Evolutionary conservation across 2,329 filamentous ascomycete species (phyloP).

Genomic region (Diaporthe amygdali): DNA sequence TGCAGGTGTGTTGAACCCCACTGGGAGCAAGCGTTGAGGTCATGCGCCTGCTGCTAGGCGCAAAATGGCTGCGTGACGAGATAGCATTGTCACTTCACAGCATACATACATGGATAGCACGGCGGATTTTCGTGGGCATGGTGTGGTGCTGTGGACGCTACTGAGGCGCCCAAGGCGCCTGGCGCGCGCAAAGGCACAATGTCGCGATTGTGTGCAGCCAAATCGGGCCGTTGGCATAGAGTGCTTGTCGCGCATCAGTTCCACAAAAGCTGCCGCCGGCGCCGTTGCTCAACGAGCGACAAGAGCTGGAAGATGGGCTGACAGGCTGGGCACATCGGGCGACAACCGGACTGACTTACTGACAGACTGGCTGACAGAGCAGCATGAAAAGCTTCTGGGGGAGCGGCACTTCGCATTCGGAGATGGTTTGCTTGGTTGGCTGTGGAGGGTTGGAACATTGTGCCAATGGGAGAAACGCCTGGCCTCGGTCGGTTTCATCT

Average conservation of each 20-base stretch:
- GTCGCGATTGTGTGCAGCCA: neutral
- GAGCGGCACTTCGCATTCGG: neutral
- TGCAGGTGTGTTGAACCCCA: neutral
- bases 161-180: neutral
- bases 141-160: neutral
- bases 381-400: neutral
- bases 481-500: constrained; percentile 23
- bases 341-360: too few species aligned
- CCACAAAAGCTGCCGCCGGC: neutral
- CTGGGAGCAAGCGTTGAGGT: neutral
- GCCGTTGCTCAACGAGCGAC: constrained; percentile 1
- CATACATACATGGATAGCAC: neutral
- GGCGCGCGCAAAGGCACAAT: constrained; percentile 1
- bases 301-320: constrained; percentile 1
- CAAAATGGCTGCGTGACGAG: neutral
- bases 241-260: neutral
- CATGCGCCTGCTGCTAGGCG: neutral
- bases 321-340: constrained; percentile 4
- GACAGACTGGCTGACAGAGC: neutral
- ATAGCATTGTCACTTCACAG: neutral
- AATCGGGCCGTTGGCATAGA: neutral
- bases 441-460: constrained; percentile 9
- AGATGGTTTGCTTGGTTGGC: constrained; percentile 6
- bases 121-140: neutral
- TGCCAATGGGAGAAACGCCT: constrained; percentile 22